phyloP scores from a whole-genome alignment of 306 rosid species.

The Lagenaria siceraria region DNA sequence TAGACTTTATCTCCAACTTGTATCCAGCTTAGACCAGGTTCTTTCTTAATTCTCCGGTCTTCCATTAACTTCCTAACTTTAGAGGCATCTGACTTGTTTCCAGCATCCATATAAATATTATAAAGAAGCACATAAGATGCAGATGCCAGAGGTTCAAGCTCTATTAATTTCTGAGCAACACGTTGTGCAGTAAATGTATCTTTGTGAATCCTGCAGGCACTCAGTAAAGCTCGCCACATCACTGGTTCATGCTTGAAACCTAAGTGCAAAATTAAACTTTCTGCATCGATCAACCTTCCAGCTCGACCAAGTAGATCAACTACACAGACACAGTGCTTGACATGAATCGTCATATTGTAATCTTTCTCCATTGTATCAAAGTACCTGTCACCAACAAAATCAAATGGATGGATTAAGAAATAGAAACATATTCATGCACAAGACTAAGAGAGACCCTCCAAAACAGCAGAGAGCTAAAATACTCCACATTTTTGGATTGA shows the following conservation, averaged over 20 bases:
- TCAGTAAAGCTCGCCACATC: conserved; percentile 45
- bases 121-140: conserved; percentile 51
- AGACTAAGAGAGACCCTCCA: not conserved
- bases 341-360: conserved; percentile 24
- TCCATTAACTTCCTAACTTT: conserved; percentile 39
- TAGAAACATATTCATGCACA: not conserved
- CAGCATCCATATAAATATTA: conserved; percentile 37
- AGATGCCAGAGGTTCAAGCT: conserved; percentile 42
- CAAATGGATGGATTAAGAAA: not conserved
- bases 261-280: conserved; percentile 23
- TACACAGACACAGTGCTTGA: conserved; percentile 37
- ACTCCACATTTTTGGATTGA: not conserved
- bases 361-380: conserved; percentile 34
- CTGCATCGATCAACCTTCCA: conserved; percentile 38
- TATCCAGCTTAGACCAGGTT: conserved; percentile 64
- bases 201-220: conserved; percentile 45
- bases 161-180: conserved; percentile 35
- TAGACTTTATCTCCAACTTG: conserved; percentile 37
- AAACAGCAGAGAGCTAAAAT: not conserved
- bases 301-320: conserved; percentile 51
- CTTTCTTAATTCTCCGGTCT: conserved; percentile 40
- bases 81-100: conserved; percentile 24
- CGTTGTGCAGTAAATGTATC: conserved; percentile 28
- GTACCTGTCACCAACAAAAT: conserved; percentile 12
- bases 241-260: conserved; percentile 37